phyloP scores from a whole-genome alignment of 495 filamentous ascomycete genomes.

The Staphylotrichum longicolle region DNA sequence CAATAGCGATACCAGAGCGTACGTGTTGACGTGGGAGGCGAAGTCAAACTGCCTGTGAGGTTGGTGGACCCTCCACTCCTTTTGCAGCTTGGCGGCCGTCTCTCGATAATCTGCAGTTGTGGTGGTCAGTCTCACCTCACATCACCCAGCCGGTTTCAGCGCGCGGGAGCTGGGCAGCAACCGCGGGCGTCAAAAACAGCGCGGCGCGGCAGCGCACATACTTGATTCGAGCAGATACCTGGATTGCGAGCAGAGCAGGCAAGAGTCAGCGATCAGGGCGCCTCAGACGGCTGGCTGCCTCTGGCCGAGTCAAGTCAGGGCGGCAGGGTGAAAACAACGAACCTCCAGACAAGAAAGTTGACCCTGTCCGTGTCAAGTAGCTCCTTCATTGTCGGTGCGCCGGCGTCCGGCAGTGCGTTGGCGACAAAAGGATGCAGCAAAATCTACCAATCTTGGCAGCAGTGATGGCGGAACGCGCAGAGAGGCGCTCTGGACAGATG shows the following conservation, averaged over 20 bases:
- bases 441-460: conserved; percentile 1
- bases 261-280: conserved; percentile 25
- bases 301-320: conserved; percentile 14
- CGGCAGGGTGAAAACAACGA: conserved; percentile 45
- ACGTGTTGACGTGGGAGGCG: conserved; percentile 69
- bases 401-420: conserved; percentile 27
- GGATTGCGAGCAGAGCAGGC: conserved; percentile 29
- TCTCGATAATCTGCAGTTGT: conserved; percentile 60
- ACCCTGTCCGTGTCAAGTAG: conserved; percentile 84
- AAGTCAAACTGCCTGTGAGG: conserved; percentile 71
- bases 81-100: conserved; percentile 75
- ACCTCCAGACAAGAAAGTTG: conserved; percentile 99
- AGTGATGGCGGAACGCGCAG: conserved; percentile 21
- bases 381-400: conserved; percentile 53
- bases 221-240: conserved; percentile 90
- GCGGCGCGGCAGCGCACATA: conserved; percentile 47
- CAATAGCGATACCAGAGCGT: conserved; percentile 70
- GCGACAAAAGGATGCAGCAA: conserved; percentile 28
- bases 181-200: conserved; percentile 18
- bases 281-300: conserved; percentile 9
- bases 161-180: conserved; percentile 1
- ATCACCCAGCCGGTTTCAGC: not conserved
- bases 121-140: conserved; percentile 31
- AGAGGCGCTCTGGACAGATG: conserved; percentile 3
- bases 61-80: conserved; percentile 70